Evolutionary conservation across 139 green algal species (phyloP).

Genomic region (Chlorella sp.): DNA sequence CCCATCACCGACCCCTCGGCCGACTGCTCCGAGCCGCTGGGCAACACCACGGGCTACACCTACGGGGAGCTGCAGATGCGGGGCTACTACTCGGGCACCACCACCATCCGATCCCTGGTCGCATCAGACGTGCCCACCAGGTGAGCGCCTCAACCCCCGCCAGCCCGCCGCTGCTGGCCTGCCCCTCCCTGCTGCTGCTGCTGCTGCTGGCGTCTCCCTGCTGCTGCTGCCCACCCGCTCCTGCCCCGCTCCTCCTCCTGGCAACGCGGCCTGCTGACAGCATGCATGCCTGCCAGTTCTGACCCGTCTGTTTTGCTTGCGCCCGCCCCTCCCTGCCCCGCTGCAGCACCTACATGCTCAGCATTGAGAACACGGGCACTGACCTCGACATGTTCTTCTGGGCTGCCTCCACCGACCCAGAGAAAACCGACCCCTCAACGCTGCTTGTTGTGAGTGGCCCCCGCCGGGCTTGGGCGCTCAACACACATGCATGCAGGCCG

Average conservation of each 20-base stretch:
- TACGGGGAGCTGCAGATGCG: slow-evolving; percentile 1
- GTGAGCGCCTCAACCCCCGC: neutral
- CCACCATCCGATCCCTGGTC: neutral
- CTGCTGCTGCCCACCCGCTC: neutral
- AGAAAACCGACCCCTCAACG: too few species aligned
- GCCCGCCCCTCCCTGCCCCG: neutral
- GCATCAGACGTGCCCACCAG: neutral
- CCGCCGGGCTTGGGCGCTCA: too few species aligned
- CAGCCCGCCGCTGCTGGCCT: neutral
- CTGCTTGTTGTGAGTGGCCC: neutral
- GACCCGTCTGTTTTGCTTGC: too few species aligned
- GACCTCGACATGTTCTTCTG: neutral
- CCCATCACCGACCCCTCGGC: neutral
- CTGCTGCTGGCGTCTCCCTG: neutral
- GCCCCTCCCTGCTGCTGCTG: neutral
- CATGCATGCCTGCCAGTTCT: too few species aligned
- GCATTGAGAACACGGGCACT: neutral
- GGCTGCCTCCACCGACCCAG: neutral
- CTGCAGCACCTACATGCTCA: slow-evolving; percentile 1
- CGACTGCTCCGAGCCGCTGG: neutral
- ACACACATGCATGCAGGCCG: too few species aligned
- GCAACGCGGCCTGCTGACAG: neutral
- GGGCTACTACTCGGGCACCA: neutral
- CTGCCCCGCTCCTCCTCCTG: neutral
- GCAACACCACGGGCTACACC: neutral